A percentile compares a stretch with the other conserved stretches of the same genome.
These are phyloP conservation scores for Dioszegia crocea DNA, from an alignment of 768 basidiomycete genomes.

Conservation along the genomic window DNA sequence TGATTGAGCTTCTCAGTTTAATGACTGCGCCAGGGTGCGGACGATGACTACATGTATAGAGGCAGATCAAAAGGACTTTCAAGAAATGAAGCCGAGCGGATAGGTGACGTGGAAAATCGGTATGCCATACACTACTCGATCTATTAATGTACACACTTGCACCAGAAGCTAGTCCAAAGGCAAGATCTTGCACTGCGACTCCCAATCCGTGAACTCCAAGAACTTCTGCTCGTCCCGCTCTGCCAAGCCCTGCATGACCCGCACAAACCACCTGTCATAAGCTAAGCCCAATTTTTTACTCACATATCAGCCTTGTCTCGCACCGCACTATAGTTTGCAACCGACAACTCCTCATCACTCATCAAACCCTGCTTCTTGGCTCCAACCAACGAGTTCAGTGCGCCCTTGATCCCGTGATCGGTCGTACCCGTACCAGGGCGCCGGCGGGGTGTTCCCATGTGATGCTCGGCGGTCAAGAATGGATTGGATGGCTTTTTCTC, in stretches of 20 bases:
- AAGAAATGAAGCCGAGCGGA: too few species aligned
- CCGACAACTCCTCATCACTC: background rate
- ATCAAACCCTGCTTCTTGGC: background rate
- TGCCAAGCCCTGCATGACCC: conserved; percentile 9
- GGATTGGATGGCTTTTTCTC: conserved; percentile 13
- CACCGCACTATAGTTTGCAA: conserved; percentile 13
- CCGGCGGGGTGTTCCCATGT: too few species aligned
- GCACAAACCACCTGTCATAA: conserved; percentile 9
- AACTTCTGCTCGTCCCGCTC: background rate
- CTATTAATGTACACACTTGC: too few species aligned
- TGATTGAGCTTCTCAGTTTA: too few species aligned
- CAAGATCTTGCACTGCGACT: conserved; percentile 10
- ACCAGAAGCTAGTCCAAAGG: conserved; percentile 8
- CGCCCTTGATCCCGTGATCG: background rate
- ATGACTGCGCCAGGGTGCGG: too few species aligned
- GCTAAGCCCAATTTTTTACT: conserved; percentile 3
- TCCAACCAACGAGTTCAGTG: too few species aligned
- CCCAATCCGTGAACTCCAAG: conserved; percentile 13
- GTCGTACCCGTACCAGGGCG: too few species aligned
- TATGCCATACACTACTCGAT: too few species aligned
- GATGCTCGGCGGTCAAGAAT: too few species aligned
- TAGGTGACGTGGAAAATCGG: too few species aligned
- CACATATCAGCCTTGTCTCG: conserved; percentile 34
- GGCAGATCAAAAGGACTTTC: too few species aligned
- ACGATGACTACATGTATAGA: too few species aligned